A percentile compares a stretch with the other conserved stretches of the same genome.
Evolutionary conservation across 2,329 filamentous ascomycete species (phyloP).

Genomic region (Fusarium papillatum): DNA sequence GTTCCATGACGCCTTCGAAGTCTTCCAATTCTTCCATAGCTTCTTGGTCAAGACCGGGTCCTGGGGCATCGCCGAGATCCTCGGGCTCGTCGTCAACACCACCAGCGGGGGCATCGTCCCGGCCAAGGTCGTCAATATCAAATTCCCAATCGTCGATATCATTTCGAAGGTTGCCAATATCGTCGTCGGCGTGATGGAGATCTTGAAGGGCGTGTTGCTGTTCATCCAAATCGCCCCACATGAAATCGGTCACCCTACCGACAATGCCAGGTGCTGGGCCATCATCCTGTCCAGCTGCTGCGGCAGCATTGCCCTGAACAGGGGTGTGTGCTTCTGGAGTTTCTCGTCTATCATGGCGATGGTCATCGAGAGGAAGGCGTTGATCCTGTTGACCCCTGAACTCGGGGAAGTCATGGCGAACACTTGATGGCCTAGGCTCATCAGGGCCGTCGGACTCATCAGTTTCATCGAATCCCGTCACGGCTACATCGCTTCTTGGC

Average conservation of each 20-base stretch:
- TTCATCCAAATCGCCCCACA: constrained; percentile 70
- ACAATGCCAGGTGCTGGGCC: constrained; percentile 42
- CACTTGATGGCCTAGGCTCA: constrained; percentile 1
- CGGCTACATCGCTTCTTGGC: background rate
- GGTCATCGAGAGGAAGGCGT: constrained; percentile 3
- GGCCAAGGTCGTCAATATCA: constrained; percentile 49
- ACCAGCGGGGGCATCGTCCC: constrained; percentile 49
- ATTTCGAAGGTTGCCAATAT: constrained; percentile 52
- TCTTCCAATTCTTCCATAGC: constrained; percentile 91
- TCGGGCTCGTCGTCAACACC: constrained; percentile 52
- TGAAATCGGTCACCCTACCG: constrained; percentile 66
- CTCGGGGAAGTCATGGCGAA: background rate
- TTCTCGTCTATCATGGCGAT: constrained; percentile 7
- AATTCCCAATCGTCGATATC: constrained; percentile 51
- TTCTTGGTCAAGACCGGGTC: constrained; percentile 79
- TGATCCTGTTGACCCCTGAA: constrained; percentile 5
- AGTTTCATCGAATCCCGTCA: background rate
- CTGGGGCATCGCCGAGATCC: constrained; percentile 73
- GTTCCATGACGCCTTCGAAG: constrained; percentile 94
- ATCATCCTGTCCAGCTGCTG: constrained; percentile 26
- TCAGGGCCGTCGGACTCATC: background rate
- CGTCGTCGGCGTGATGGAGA: constrained; percentile 55
- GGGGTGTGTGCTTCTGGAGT: constrained; percentile 11
- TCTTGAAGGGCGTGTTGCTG: constrained; percentile 49
- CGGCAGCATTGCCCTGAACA: constrained; percentile 16